These are phyloP conservation scores for Persicaria tinctoria DNA, from an alignment of 148 eudicot genomes.

Conservation along the genomic window DNA sequence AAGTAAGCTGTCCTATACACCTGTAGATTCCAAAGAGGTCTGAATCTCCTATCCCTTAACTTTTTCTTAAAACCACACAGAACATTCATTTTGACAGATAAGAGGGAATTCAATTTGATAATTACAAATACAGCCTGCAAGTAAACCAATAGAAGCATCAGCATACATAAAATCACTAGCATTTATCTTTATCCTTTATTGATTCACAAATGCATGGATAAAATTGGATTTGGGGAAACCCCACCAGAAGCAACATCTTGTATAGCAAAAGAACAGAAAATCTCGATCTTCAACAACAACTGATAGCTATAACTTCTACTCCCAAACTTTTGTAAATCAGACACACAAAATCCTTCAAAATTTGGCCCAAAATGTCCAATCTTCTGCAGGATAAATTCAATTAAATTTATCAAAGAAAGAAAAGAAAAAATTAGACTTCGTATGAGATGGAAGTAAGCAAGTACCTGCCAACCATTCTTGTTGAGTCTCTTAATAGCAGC, in stretches of 20 bases:
- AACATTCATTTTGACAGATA: neutral
- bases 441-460: neutral
- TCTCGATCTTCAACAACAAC: neutral
- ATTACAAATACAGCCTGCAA: neutral
- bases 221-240: neutral
- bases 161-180: neutral
- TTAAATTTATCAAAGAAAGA: neutral
- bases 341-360: neutral
- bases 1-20: too few species aligned
- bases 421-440: neutral
- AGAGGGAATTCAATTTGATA: neutral
- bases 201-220: neutral
- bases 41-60: too few species aligned
- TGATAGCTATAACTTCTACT: neutral
- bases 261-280: neutral
- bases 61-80: neutral
- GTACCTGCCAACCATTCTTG: slow-evolving; percentile 60
- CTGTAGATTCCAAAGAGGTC: too few species aligned
- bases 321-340: neutral
- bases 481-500: slow-evolving; percentile 50
- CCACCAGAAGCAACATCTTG: neutral
- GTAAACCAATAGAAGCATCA: neutral
- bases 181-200: neutral
- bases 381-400: neutral
- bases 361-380: neutral